phyloP scores from a whole-genome alignment of 495 filamentous ascomycete genomes.

The Hypoxylon rickii region DNA sequence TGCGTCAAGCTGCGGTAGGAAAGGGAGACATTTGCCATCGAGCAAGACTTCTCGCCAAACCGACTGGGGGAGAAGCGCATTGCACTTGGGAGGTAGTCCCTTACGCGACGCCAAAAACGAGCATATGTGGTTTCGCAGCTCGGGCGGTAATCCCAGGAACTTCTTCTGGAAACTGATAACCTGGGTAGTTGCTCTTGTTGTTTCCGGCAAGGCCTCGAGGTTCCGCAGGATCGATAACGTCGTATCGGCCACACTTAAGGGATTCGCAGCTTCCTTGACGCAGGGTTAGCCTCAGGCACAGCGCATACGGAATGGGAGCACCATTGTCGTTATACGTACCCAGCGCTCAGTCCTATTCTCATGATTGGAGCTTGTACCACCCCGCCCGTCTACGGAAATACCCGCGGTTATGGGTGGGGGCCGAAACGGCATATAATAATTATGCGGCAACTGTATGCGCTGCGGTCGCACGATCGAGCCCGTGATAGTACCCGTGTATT shows the following conservation, averaged over 20 bases:
- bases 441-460: constrained; percentile 7
- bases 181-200: not conserved
- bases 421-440: constrained; percentile 17
- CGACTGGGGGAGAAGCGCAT: constrained; percentile 11
- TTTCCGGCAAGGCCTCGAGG: constrained; percentile 1
- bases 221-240: constrained; percentile 15
- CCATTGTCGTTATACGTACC: constrained; percentile 10
- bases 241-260: not conserved
- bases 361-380: not conserved
- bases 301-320: not conserved
- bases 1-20: constrained; percentile 5
- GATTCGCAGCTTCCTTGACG: constrained; percentile 11
- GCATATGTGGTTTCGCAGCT: constrained; percentile 8
- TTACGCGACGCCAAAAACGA: constrained; percentile 9
- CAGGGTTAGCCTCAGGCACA: not conserved
- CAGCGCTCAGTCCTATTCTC: not conserved
- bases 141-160: constrained; percentile 5
- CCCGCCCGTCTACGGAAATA: not conserved
- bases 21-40: constrained; percentile 6
- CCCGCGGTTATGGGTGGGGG: not conserved
- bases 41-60: constrained; percentile 20
- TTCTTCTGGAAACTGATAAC: not conserved
- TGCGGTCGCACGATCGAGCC: constrained; percentile 1
- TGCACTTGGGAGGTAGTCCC: constrained; percentile 10
- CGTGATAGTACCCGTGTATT: constrained; percentile 1